These are phyloP conservation scores for Aspergillus steynii DNA, from an alignment of 495 filamentous ascomycete species.

Conservation along the genomic window DNA sequence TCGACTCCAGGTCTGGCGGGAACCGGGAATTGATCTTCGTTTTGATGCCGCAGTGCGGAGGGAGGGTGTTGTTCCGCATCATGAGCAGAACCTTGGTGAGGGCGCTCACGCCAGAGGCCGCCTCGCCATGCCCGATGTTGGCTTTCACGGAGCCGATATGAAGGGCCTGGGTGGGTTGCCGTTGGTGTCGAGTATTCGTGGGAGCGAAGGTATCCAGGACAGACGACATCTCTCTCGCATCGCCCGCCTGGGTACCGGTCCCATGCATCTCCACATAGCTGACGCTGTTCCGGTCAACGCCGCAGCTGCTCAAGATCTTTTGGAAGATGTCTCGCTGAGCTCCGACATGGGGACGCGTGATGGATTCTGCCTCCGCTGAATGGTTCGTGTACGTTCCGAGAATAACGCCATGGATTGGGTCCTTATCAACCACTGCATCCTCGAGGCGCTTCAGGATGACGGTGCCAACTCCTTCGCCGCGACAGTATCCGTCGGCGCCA, in stretches of 20 bases:
- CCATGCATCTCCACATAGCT: conserved; percentile 86
- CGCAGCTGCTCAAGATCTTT: conserved; percentile 63
- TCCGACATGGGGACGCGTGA: conserved; percentile 70
- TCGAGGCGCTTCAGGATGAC: conserved; percentile 72
- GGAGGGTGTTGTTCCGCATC: conserved; percentile 77
- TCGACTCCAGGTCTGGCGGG: conserved; percentile 67
- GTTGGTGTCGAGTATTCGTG: conserved; percentile 54
- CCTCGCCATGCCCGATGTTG: conserved; percentile 86
- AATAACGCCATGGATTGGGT: conserved; percentile 68
- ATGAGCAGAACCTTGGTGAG: conserved; percentile 84
- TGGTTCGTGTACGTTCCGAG: conserved; percentile 67
- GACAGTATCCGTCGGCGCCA: conserved; percentile 77
- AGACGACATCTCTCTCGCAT: conserved; percentile 72
- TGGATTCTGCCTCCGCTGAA: conserved; percentile 74
- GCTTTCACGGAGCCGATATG: conserved; percentile 81
- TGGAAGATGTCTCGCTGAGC: conserved; percentile 67
- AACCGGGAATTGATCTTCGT: conserved; percentile 74
- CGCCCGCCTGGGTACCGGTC: conserved; percentile 81
- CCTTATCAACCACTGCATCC: conserved; percentile 69
- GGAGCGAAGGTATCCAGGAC: conserved; percentile 79
- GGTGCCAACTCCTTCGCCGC: conserved; percentile 68
- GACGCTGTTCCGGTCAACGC: conserved; percentile 67
- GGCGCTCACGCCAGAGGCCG: conserved; percentile 77
- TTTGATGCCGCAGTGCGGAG: conserved; percentile 83
- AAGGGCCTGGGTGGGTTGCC: conserved; percentile 57